Base-by-base conservation (phyloP, 2,329 filamentous ascomycete species). In the Macrophomina phaseolina region DNA sequence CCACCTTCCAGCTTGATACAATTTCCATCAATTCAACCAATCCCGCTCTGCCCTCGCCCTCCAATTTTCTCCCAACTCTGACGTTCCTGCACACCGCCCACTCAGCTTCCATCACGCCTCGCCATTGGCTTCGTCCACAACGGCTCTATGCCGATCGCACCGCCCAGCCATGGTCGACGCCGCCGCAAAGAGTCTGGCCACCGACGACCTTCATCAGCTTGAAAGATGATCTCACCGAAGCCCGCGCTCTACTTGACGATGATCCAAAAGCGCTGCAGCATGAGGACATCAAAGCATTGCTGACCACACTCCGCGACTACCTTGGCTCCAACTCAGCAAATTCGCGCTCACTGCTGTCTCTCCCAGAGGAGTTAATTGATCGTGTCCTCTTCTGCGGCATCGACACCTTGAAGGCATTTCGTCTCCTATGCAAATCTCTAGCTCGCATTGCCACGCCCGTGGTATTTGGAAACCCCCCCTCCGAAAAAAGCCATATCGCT, bases 331-430 rank as follows among this genome's bases (percentile, higher is more conserved):
- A 18, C 4, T 28, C 5, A 16, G 32, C 4, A 12, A 18, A 23
- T 16, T 6, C 16, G 38, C 52, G 52, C 7, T 34, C n/a, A 2
- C 49, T 53, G 4, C 14, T 16, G 28, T 34, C 23, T 23, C 32
- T 55, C 5, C 52, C 52, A 32, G 52, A 55, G 52, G 52, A 55
- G 34, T 34, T 55, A 32, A 55, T n/a, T 9, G 52, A 55, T n/a
- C 32, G 5, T 16, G 23, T 55, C 23, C 14, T 40, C 12, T 55
- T 55, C n/a, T 55, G 52, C 32, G 34, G 23, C 12, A 4, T 32
- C 16, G 34, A 11, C 52, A 55, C 52, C 7, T 34, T 55, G 16
- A 55, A 55, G 32, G 34, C 52, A 18, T 4, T n/a, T 34, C 52
- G 52, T 23, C 32, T 55, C 52, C 14, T 23, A 12, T 38, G 32